Base-by-base conservation (phyloP, 371 early-diverging fungal species). In the Entomophthora muscae region DNA sequence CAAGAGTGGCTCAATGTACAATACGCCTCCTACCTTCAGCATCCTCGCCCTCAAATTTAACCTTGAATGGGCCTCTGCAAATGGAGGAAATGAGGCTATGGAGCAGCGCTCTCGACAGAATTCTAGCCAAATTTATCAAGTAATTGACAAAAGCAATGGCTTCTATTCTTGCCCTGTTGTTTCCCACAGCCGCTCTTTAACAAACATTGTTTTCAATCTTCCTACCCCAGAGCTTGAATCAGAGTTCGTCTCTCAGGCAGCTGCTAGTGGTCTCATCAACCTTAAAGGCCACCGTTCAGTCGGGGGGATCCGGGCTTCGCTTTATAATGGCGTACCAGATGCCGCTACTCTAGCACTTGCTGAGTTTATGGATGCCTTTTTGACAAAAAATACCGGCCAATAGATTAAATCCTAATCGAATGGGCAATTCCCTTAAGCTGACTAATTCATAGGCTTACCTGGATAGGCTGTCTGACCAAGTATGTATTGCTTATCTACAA, bases 11-110 rank as follows among this genome's bases (percentile, higher is more conserved):
- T 91, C 93, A 13, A 76, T 96, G 74, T 93, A 93, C 77, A 94
- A 98, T 69, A 98, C 98, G 26, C 98, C 98, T 56, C 94, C 97
- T 26, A 90, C 89, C 52, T 95, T 85, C 70, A 73, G 90, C n/a
- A 95, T 96, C 70, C 82, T 87, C 5, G 85, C 85, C 21, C 75
- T 95, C 3, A 80, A 93, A 61, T 89, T 89, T 85, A 68, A 85
- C 32, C 63, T 75, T 3, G 66, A 71, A 30, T 53, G 61, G 66
- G 32, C 24, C 33, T 12, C 69, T 57, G 77, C 78, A n/a, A 68
- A 80, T 51, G 93, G 95, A n/a, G 93, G 93, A 1, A 65, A 95
- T 0, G 68, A 67, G 1, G 79, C 65, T 0, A 86, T 94, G 32
- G 78, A 75, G n/a, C 65, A 69, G 26, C 71, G 73, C 17, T 88